Evolutionary conservation across 768 basidiomycete genomes (phyloP).

Genomic region (Hebeloma cylindrosporum): DNA sequence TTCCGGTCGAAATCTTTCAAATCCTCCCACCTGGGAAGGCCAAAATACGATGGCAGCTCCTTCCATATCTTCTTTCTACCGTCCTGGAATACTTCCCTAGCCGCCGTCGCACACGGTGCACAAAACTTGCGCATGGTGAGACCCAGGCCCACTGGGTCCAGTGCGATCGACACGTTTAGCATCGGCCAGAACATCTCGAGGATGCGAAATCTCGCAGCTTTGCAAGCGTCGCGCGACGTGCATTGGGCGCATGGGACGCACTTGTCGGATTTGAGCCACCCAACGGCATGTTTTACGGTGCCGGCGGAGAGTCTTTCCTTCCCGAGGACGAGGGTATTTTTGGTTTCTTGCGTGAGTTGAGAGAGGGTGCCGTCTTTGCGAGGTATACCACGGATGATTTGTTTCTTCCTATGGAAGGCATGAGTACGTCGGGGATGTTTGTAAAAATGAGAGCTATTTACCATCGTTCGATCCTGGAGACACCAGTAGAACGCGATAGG

Average conservation of each 20-base stretch:
- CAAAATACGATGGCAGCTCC: background rate
- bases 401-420: background rate
- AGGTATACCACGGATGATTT: background rate
- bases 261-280: too few species aligned
- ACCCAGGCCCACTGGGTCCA: background rate
- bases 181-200: too few species aligned
- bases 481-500: background rate
- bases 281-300: too few species aligned
- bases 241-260: too few species aligned
- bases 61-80: background rate
- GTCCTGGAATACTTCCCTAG: background rate
- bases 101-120: background rate
- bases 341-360: too few species aligned
- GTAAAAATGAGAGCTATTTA: background rate
- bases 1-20: background rate
- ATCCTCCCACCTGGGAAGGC: background rate
- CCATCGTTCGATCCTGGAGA: background rate
- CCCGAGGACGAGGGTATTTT: too few species aligned
- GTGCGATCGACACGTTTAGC: too few species aligned
- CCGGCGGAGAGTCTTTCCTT: too few species aligned
- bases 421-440: background rate
- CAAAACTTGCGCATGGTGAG: background rate
- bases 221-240: too few species aligned
- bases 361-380: too few species aligned
- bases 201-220: too few species aligned